Evolutionary conservation across 176 grass and related monocot genomes (phyloP).

Genomic region (Hsuehochloa calcarea): DNA sequence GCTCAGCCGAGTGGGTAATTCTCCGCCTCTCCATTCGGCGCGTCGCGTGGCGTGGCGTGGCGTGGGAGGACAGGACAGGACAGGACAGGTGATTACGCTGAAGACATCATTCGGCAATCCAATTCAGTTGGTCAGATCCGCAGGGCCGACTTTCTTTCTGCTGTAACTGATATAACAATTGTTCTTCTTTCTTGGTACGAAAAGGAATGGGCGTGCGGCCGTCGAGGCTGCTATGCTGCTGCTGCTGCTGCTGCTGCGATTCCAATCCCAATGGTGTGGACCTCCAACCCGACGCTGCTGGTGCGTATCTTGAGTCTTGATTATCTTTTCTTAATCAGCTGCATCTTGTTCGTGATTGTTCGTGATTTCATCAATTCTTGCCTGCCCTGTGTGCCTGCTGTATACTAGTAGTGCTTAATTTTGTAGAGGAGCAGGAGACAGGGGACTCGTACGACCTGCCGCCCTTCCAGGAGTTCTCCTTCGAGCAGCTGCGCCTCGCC

Average conservation of each 20-base stretch:
- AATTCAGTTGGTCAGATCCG: too few relatives aligned
- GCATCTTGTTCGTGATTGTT: background rate
- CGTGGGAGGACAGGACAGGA: too few relatives aligned
- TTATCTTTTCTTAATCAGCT: background rate
- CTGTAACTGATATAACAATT: too few relatives aligned
- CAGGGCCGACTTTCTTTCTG: too few relatives aligned
- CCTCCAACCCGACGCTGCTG: background rate
- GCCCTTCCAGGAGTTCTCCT: constrained; percentile 41
- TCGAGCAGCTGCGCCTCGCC: constrained; percentile 43
- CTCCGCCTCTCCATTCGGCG: too few relatives aligned
- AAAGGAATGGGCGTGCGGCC: background rate
- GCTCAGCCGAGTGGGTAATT: too few relatives aligned
- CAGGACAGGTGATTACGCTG: too few relatives aligned
- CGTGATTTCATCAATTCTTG: background rate
- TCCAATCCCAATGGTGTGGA: background rate
- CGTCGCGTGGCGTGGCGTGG: too few relatives aligned
- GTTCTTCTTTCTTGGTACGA: too few relatives aligned
- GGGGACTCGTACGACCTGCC: constrained; percentile 18
- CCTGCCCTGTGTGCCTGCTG: background rate
- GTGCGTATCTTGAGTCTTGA: background rate
- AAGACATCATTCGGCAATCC: too few relatives aligned
- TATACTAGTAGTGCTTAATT: too few relatives aligned
- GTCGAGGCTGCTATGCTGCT: constrained; percentile 24
- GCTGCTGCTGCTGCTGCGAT: background rate
- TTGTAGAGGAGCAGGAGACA: background rate